phyloP scores from a whole-genome alignment of 441 rosid genomes.

The Syzygium malaccense region DNA sequence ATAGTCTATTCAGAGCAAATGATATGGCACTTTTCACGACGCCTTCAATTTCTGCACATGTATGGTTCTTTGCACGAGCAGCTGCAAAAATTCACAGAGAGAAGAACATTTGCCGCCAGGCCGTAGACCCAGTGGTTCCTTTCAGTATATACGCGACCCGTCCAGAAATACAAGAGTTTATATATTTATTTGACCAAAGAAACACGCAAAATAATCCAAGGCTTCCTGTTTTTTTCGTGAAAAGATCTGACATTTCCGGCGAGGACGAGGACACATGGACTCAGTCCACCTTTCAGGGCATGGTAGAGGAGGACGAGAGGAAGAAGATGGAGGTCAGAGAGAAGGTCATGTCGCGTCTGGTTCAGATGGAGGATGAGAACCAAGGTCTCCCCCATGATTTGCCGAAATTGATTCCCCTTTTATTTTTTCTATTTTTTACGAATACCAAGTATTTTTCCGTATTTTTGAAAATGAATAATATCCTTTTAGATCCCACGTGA shows the following conservation, averaged over 20 bases:
- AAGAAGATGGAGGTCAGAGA: no score
- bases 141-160: neutral
- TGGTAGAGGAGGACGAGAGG: neutral
- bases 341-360: no score
- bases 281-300: neutral
- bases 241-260: no score
- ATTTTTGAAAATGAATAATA: no score
- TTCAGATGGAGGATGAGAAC: no score
- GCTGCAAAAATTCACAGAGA: slow-evolving; percentile 31
- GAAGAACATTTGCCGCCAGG: neutral
- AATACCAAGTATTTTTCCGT: no score
- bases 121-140: rapidly evolving
- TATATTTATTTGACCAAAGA: neutral
- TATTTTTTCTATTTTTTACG: no score
- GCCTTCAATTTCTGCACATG: slow-evolving; percentile 98
- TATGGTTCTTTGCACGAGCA: slow-evolving; percentile 88
- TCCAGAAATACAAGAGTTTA: neutral
- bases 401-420: no score
- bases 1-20: slow-evolving; percentile 73
- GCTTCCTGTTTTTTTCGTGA: no score
- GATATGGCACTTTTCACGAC: slow-evolving; percentile 94
- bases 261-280: neutral
- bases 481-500: no score
- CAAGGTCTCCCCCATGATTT: no score
- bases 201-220: neutral